These are phyloP conservation scores for Cladophialophora bantiana DNA, from an alignment of 2,329 filamentous ascomycete species.

Conservation along the genomic window DNA sequence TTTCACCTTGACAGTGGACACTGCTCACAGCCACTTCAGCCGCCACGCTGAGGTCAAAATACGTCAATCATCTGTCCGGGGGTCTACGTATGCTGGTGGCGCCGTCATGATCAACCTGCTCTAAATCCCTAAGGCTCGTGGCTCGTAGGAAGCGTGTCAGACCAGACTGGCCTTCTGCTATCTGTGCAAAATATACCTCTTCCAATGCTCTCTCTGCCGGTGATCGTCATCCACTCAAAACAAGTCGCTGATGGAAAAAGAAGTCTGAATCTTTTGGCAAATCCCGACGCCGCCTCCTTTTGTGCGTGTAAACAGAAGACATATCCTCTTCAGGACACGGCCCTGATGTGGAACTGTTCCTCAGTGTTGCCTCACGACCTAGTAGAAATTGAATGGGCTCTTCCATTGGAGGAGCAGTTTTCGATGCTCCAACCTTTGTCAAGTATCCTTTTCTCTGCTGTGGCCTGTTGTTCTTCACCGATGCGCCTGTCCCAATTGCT, in stretches of 20 bases:
- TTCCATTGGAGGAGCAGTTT: not conserved
- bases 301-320: not conserved
- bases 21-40: not conserved
- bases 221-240: not conserved
- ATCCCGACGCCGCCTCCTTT: not conserved
- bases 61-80: not conserved
- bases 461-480: not conserved
- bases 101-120: not conserved
- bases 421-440: not conserved
- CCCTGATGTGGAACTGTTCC: not conserved
- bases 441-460: not conserved
- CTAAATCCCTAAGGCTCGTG: not conserved
- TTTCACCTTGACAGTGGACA: not conserved
- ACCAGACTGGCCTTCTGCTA: not conserved
- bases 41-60: not conserved
- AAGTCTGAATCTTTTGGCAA: not conserved
- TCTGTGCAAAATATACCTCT: conserved; percentile 5
- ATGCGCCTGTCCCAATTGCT: not conserved
- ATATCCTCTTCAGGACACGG: not conserved
- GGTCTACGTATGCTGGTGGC: conserved; percentile 1
- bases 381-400: not conserved
- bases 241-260: not conserved
- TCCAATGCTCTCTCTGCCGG: not conserved
- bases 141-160: not conserved
- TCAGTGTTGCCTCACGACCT: not conserved